Conservation (phyloP, 2,329 filamentous ascomycete genomes). For the Beauveria sp. region DNA sequence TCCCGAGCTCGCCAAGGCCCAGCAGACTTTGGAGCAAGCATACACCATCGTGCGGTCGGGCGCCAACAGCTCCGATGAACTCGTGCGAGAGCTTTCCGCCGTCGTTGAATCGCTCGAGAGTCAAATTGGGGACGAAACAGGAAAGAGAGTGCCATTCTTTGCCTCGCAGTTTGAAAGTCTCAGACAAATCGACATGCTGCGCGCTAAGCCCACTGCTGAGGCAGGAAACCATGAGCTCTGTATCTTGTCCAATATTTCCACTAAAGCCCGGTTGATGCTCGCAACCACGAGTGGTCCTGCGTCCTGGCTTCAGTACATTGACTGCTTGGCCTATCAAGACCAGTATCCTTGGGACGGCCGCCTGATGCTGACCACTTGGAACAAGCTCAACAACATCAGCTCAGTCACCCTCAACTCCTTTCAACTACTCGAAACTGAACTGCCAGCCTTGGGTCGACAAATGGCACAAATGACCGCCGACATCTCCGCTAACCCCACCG, state of each 20-base stretch:
- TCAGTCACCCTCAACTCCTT: conserved; percentile 53
- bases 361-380: conserved; percentile 40
- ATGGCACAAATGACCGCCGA: conserved; percentile 42
- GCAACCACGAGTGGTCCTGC: conserved; percentile 28
- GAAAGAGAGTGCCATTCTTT: conserved; percentile 41
- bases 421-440: conserved; percentile 55
- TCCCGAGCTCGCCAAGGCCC: conserved; percentile 43
- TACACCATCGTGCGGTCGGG: conserved; percentile 45
- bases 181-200: conserved; percentile 43
- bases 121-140: conserved; percentile 34
- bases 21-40: conserved; percentile 46
- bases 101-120: conserved; percentile 47
- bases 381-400: conserved; percentile 43
- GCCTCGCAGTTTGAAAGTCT: conserved; percentile 48
- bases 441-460: conserved; percentile 52
- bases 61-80: conserved; percentile 32
- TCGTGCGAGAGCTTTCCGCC: conserved; percentile 40
- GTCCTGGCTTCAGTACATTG: conserved; percentile 38
- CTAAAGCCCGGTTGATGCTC: conserved; percentile 25
- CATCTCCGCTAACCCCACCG: conserved; percentile 42
- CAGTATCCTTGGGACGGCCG: conserved; percentile 34
- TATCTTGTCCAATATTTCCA: conserved; percentile 39
- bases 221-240: conserved; percentile 31
- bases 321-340: conserved; percentile 35
- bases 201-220: conserved; percentile 13